Evolutionary conservation across 2,329 filamentous ascomycete species (phyloP).

Genomic region (Chrysosporium queenslandicum): DNA sequence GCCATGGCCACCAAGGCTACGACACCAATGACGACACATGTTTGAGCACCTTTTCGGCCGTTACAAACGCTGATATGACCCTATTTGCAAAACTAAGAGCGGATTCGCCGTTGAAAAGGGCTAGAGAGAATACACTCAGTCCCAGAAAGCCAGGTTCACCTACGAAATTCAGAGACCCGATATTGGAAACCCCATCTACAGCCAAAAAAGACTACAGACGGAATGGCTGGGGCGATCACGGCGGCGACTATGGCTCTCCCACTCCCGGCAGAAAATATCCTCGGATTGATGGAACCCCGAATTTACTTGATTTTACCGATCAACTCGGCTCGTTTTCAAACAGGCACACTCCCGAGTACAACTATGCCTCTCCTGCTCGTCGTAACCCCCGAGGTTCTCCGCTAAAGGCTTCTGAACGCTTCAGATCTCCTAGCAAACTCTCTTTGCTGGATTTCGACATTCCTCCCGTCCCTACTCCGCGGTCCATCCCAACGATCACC

Average conservation of each 20-base stretch:
- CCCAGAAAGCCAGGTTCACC: conserved; percentile 32
- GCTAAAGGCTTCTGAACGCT: conserved; percentile 30
- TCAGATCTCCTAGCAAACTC: conserved; percentile 43
- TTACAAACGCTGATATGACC: conserved; percentile 67
- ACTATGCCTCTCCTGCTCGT: conserved; percentile 31
- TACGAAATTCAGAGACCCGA: conserved; percentile 17
- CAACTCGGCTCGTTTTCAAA: conserved; percentile 48
- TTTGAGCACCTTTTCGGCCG: conserved; percentile 80
- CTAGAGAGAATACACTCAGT: conserved; percentile 33
- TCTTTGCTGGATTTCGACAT: conserved; percentile 85
- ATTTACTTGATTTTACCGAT: conserved; percentile 81
- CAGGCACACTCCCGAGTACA: conserved; percentile 32
- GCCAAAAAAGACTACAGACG: conserved; percentile 31
- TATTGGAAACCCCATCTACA: conserved; percentile 40
- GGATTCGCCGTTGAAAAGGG: conserved; percentile 49
- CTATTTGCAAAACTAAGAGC: conserved; percentile 61
- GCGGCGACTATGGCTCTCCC: conserved; percentile 28
- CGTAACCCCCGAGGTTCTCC: conserved; percentile 33
- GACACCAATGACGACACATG: conserved; percentile 36
- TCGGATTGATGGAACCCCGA: conserved; percentile 54
- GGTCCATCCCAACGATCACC: conserved; percentile 81
- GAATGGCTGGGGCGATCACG: conserved; percentile 26
- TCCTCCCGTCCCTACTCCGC: conserved; percentile 82
- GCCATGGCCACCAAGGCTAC: conserved; percentile 20
- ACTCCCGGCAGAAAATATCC: conserved; percentile 43